Evolutionary conservation across 1,284 basidiomycete species (phyloP).

Genomic region (Microbotryomycetes sp.): DNA sequence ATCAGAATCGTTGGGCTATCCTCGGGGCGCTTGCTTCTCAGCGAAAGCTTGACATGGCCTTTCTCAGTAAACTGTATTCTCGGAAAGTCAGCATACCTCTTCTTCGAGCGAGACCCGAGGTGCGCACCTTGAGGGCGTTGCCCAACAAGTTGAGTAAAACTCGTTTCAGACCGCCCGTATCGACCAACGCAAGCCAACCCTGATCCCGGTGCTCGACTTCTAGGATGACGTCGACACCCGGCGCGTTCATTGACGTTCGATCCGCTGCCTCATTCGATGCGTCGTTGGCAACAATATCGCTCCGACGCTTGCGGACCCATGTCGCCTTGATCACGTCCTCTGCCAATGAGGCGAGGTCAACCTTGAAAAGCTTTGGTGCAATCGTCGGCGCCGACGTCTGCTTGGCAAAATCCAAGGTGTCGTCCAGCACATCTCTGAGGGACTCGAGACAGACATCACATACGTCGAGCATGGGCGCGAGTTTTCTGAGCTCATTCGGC

Average conservation of each 20-base stretch:
- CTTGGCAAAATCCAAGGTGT: slow-evolving; percentile 19
- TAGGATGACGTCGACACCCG: slow-evolving; percentile 14
- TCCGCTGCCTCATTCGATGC: neutral
- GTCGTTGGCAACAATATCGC: neutral
- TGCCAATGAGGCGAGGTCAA: slow-evolving; percentile 2
- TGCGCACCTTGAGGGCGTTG: neutral
- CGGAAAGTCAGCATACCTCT: neutral
- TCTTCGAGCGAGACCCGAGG: neutral
- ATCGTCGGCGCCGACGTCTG: neutral
- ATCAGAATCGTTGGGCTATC: neutral
- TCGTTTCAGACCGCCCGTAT: slow-evolving; percentile 17
- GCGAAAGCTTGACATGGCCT: slow-evolving; percentile 16
- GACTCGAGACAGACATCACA: slow-evolving; percentile 12
- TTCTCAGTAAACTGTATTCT: slow-evolving; percentile 20
- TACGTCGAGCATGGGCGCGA: slow-evolving; percentile 15
- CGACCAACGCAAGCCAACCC: slow-evolving; percentile 13
- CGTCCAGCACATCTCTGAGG: slow-evolving; percentile 21
- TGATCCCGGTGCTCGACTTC: slow-evolving; percentile 11
- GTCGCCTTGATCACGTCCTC: slow-evolving; percentile 16
- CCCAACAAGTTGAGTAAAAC: neutral
- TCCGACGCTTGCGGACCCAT: slow-evolving; percentile 4
- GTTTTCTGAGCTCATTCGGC: slow-evolving; percentile 7
- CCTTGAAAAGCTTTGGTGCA: neutral
- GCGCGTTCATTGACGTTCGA: neutral
- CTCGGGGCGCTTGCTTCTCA: neutral